phyloP scores from a whole-genome alignment of 768 basidiomycete species.

The Boletus rubropictus region DNA sequence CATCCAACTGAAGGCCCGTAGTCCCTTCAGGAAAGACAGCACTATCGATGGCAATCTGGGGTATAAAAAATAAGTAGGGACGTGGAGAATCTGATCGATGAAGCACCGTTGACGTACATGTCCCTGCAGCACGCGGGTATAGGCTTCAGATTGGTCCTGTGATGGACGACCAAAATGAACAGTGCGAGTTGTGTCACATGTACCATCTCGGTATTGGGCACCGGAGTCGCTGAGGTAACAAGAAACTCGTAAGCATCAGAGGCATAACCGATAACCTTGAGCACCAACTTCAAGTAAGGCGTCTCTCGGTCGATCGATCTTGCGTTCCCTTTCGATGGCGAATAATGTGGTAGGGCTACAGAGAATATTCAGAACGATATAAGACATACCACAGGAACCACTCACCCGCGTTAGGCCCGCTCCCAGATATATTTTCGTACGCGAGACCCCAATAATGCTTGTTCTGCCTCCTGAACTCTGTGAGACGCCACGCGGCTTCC shows the following conservation, averaged over 20 bases:
- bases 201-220: conserved; percentile 85
- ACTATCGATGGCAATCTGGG: conserved; percentile 83
- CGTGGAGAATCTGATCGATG: conserved; percentile 12
- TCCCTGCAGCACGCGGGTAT: conserved; percentile 91
- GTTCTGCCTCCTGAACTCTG: conserved; percentile 64
- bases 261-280: conserved; percentile 6
- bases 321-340: conserved; percentile 64
- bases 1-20: conserved; percentile 76
- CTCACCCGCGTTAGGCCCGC: conserved; percentile 78
- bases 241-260: conserved; percentile 11
- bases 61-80: conserved; percentile 15
- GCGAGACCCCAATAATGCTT: conserved; percentile 80
- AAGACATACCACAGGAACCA: neutral
- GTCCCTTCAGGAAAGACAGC: conserved; percentile 90
- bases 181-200: conserved; percentile 78
- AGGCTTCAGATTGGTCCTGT: conserved; percentile 84
- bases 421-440: conserved; percentile 86
- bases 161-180: conserved; percentile 85
- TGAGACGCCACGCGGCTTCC: conserved; percentile 81
- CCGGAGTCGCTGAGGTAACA: conserved; percentile 72
- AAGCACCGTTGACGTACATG: conserved; percentile 58
- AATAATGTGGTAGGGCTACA: conserved; percentile 86
- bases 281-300: conserved; percentile 82
- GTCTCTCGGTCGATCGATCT: conserved; percentile 67
- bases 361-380: neutral